These are phyloP conservation scores for Aureobasidium musti DNA, from an alignment of 2,329 filamentous ascomycete species.

Conservation along the genomic window DNA sequence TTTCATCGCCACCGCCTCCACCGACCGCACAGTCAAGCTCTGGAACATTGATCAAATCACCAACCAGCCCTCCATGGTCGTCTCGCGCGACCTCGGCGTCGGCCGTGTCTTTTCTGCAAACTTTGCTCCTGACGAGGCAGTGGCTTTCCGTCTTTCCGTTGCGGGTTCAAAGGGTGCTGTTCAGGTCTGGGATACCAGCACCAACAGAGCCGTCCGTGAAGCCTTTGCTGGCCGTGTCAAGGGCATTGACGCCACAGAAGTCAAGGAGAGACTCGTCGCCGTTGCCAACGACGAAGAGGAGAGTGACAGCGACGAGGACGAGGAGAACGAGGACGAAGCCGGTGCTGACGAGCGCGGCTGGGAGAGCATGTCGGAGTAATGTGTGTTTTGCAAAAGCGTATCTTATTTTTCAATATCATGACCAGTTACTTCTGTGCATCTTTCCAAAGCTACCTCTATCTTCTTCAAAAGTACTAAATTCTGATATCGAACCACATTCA, in stretches of 20 bases:
- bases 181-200: constrained; percentile 95
- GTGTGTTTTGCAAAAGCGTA: constrained; percentile 1
- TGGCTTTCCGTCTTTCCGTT: constrained; percentile 88
- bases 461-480: neutral
- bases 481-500: neutral
- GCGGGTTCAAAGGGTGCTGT: constrained; percentile 92
- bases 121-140: constrained; percentile 87
- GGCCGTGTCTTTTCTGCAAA: constrained; percentile 90
- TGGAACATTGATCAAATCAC: constrained; percentile 79
- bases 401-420: neutral
- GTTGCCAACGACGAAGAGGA: constrained; percentile 63
- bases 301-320: constrained; percentile 63
- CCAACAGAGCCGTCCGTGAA: constrained; percentile 81
- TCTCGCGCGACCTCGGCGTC: constrained; percentile 86
- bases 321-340: constrained; percentile 56
- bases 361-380: constrained; percentile 43
- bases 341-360: constrained; percentile 38
- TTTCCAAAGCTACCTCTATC: neutral
- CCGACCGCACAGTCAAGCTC: constrained; percentile 92
- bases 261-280: constrained; percentile 74
- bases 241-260: constrained; percentile 55
- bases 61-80: constrained; percentile 73
- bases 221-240: constrained; percentile 70
- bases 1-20: constrained; percentile 89
- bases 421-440: neutral